Conservation (phyloP, 768 basidiomycete species). For the Naganishia vaughanmartiniae region DNA sequence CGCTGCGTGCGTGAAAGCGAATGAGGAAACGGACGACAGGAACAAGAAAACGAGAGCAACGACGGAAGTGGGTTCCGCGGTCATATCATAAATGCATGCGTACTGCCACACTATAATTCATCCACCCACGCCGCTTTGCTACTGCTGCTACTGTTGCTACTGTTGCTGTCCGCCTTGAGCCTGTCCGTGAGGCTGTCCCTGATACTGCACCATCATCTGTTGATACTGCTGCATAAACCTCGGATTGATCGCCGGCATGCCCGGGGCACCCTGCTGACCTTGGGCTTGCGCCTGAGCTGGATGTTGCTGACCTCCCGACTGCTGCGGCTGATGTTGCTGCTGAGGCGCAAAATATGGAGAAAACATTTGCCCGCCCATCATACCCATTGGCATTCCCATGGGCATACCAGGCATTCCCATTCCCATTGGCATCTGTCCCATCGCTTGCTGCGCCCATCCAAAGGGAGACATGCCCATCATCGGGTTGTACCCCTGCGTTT, state of each 20-base stretch:
- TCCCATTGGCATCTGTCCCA: constrained; percentile 17
- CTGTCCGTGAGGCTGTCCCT: background rate
- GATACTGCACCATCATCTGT: constrained; percentile 21
- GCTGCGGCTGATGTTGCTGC: constrained; percentile 14
- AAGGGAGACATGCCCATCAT: constrained; percentile 20
- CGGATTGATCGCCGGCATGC: constrained; percentile 26
- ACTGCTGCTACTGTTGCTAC: background rate
- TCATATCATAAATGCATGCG: background rate
- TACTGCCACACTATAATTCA: background rate
- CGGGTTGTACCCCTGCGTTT: background rate
- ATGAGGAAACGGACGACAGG: no score
- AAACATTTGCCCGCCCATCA: constrained; percentile 3
- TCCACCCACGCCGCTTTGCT: background rate
- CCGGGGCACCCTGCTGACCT: background rate
- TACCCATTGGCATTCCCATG: constrained; percentile 27
- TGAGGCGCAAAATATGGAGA: constrained; percentile 7
- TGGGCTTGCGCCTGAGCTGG: background rate
- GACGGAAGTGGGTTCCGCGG: no score
- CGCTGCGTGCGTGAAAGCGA: no score
- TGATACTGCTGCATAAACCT: constrained; percentile 24
- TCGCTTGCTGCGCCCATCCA: constrained; percentile 8
- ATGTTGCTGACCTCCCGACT: background rate
- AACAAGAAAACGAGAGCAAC: no score
- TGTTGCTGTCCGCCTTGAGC: background rate
- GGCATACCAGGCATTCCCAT: background rate